phyloP scores from a whole-genome alignment of 495 filamentous ascomycete species.

The Poronia punctata region DNA sequence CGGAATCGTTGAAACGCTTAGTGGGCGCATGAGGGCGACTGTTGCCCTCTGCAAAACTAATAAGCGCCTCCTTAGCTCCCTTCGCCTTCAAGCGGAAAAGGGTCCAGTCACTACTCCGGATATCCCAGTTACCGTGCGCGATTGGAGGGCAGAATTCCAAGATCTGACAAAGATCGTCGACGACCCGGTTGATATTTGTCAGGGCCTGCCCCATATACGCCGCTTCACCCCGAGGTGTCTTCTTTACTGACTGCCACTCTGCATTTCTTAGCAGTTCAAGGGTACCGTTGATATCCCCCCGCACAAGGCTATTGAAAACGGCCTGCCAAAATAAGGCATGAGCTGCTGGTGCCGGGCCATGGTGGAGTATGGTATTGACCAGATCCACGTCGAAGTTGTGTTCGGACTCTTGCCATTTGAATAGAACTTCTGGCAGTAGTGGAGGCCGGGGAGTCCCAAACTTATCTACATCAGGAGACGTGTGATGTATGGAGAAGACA shows the following conservation, averaged over 20 bases:
- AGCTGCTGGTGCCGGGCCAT: conserved; percentile 63
- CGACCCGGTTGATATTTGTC: conserved; percentile 61
- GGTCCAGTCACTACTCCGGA: conserved; percentile 67
- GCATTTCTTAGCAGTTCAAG: conserved; percentile 58
- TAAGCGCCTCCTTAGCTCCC: conserved; percentile 58
- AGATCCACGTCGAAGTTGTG: conserved; percentile 57
- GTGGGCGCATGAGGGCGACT: conserved; percentile 36
- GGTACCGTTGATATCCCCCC: conserved; percentile 60
- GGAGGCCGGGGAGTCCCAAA: conserved; percentile 26
- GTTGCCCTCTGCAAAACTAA: conserved; percentile 66
- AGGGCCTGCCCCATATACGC: conserved; percentile 68
- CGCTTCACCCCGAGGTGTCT: conserved; percentile 40
- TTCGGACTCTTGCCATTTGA: conserved; percentile 69
- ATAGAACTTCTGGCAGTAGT: conserved; percentile 63
- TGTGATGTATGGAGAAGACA: conserved; percentile 68
- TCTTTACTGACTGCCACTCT: conserved; percentile 64
- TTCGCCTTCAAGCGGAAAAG: conserved; percentile 65
- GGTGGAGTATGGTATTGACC: conserved; percentile 49
- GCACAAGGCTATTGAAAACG: conserved; percentile 57
- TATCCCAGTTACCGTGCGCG: conserved; percentile 61
- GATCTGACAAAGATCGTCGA: conserved; percentile 55
- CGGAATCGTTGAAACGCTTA: conserved; percentile 19
- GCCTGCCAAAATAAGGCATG: conserved; percentile 75
- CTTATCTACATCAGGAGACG: conserved; percentile 37
- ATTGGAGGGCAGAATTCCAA: conserved; percentile 65